Evolutionary conservation across 2,329 filamentous ascomycete genomes (phyloP).

Genomic region (Apiospora marii): DNA sequence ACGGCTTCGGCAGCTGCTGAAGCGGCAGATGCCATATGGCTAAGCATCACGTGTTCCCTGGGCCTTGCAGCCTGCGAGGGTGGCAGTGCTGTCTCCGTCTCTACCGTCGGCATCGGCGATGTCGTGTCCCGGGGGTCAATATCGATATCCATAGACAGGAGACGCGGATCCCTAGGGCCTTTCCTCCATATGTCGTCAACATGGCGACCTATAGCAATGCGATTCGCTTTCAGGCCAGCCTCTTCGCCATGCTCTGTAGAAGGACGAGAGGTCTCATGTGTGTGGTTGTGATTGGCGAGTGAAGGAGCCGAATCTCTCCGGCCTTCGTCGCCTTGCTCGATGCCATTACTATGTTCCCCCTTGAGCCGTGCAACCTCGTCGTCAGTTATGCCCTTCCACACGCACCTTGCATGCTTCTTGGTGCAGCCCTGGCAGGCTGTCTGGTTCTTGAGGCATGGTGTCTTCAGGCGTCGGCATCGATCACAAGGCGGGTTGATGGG

Average conservation of each 20-base stretch:
- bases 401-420: constrained; percentile 88
- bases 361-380: constrained; percentile 63
- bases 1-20: constrained; percentile 41
- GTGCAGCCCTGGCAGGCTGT: constrained; percentile 89
- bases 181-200: constrained; percentile 44
- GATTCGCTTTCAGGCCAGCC: constrained; percentile 29
- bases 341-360: constrained; percentile 39
- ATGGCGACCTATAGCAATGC: constrained; percentile 39
- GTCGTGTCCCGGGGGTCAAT: constrained; percentile 37
- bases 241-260: constrained; percentile 38
- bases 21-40: constrained; percentile 47
- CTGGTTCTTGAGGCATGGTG: constrained; percentile 84
- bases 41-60: constrained; percentile 40
- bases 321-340: constrained; percentile 42
- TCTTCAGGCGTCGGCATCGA: constrained; percentile 79
- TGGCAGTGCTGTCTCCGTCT: constrained; percentile 26
- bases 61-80: constrained; percentile 24
- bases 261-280: constrained; percentile 34
- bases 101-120: constrained; percentile 29
- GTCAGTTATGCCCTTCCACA: constrained; percentile 82
- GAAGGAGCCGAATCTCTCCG: constrained; percentile 29
- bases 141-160: constrained; percentile 43
- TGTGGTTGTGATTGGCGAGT: constrained; percentile 31
- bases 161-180: constrained; percentile 32
- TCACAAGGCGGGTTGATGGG: constrained; percentile 84